phyloP scores from a whole-genome alignment of 805 yeast genomes.

The Candida orba region DNA sequence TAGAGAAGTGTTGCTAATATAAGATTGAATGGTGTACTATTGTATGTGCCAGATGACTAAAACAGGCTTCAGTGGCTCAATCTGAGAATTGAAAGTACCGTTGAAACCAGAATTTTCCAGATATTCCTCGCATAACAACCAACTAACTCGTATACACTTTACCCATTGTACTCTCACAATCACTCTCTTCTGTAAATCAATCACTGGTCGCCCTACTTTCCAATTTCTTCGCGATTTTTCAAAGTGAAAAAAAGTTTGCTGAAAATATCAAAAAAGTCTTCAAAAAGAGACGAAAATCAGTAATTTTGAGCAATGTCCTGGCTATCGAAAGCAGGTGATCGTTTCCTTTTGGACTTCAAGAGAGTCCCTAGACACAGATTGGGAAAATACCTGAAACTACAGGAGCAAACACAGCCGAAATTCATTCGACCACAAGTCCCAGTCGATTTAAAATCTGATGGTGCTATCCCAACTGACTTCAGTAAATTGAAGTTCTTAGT shows the following conservation, averaged over 20 bases:
- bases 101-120: too few relatives aligned
- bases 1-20: constrained; percentile 13
- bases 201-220: too few relatives aligned
- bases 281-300: not conserved
- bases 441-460: constrained; percentile 25
- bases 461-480: constrained; percentile 34
- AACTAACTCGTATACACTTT: too few relatives aligned
- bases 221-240: not conserved
- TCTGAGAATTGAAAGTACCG: too few relatives aligned
- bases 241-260: not conserved
- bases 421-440: constrained; percentile 29
- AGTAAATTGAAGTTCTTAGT: constrained; percentile 55
- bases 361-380: constrained; percentile 26
- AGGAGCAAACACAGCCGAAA: constrained; percentile 27
- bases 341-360: constrained; percentile 27
- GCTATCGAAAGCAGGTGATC: constrained; percentile 31
- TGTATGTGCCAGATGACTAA: too few relatives aligned
- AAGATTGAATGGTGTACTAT: too few relatives aligned
- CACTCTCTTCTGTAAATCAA: too few relatives aligned
- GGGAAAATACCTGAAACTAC: constrained; percentile 25
- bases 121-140: too few relatives aligned
- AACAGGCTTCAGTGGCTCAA: too few relatives aligned
- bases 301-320: constrained; percentile 13
- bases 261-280: not conserved
- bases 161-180: too few relatives aligned